Percentiles rank a stretch among this genome's conserved stretches.
Conservation (phyloP, 2,329 filamentous ascomycete genomes). For the Penicillium sp. region DNA sequence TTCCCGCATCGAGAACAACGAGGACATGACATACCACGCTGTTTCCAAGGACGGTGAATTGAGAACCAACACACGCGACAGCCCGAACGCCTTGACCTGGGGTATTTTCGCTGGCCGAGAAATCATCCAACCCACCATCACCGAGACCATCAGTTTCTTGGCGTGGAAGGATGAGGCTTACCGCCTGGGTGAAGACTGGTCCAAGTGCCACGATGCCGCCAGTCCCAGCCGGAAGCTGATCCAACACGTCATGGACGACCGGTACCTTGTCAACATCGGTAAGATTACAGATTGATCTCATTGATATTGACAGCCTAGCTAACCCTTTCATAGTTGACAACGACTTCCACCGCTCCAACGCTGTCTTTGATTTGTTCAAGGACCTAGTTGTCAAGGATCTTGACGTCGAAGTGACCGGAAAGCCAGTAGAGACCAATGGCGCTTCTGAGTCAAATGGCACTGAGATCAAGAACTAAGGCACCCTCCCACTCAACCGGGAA, state of each 20-base stretch:
- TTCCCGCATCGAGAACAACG: slow-evolving; percentile 71
- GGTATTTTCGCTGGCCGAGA: slow-evolving; percentile 98
- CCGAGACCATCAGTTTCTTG: slow-evolving; percentile 94
- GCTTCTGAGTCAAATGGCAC: slow-evolving; percentile 20
- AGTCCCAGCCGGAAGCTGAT: slow-evolving; percentile 79
- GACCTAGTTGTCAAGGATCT: slow-evolving; percentile 56
- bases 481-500: slow-evolving; percentile 11
- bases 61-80: slow-evolving; percentile 77
- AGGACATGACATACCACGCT: slow-evolving; percentile 89
- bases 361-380: slow-evolving; percentile 83
- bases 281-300: slow-evolving; percentile 39
- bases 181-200: slow-evolving; percentile 89
- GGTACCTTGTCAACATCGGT: slow-evolving; percentile 96
- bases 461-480: slow-evolving; percentile 26
- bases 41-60: slow-evolving; percentile 81
- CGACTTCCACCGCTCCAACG: slow-evolving; percentile 82
- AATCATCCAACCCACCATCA: slow-evolving; percentile 99
- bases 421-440: slow-evolving; percentile 24
- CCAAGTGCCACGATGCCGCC: slow-evolving; percentile 76
- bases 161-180: slow-evolving; percentile 99
- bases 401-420: slow-evolving; percentile 30
- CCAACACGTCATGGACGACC: slow-evolving; percentile 79
- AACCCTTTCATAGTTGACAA: slow-evolving; percentile 74
- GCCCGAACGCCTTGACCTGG: slow-evolving; percentile 98
- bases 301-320: slow-evolving; percentile 1